Conservation (phyloP, 192 early-diverging fungal species). For the Linnemannia schmuckeri region DNA sequence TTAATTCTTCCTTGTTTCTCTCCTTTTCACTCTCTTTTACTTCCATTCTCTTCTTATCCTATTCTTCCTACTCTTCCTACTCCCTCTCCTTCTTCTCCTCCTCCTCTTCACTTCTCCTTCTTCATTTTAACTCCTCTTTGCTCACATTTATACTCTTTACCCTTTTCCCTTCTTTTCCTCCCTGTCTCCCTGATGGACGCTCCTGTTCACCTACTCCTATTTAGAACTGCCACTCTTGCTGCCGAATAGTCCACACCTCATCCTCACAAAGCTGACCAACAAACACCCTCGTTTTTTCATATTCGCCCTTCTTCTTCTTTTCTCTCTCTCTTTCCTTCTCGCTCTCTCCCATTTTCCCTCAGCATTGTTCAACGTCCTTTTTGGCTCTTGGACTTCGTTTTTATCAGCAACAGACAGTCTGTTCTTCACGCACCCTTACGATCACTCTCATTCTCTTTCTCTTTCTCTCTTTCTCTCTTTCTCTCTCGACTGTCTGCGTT, state of each 20-base stretch:
- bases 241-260: not conserved
- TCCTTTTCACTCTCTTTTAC: not conserved
- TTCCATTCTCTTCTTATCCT: not conserved
- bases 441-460: constrained; percentile 5
- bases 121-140: not conserved
- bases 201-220: constrained; percentile 5
- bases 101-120: not conserved
- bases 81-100: not conserved
- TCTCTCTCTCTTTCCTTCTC: constrained; percentile 2
- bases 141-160: not conserved
- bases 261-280: not conserved
- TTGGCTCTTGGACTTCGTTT: constrained; percentile 7
- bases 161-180: not conserved
- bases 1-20: not conserved
- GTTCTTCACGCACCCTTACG: not conserved
- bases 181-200: not conserved
- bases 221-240: constrained; percentile 5
- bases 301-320: constrained; percentile 3
- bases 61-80: not conserved
- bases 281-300: constrained; percentile 4
- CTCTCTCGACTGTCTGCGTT: not conserved
- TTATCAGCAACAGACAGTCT: not conserved
- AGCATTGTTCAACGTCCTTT: not conserved
- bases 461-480: constrained; percentile 8
- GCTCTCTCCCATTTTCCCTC: not conserved